A percentile compares a stretch with the other conserved stretches of the same genome.
Evolutionary conservation across 2,329 filamentous ascomycete species (phyloP).

Genomic region (Lachnum nothofagi): DNA sequence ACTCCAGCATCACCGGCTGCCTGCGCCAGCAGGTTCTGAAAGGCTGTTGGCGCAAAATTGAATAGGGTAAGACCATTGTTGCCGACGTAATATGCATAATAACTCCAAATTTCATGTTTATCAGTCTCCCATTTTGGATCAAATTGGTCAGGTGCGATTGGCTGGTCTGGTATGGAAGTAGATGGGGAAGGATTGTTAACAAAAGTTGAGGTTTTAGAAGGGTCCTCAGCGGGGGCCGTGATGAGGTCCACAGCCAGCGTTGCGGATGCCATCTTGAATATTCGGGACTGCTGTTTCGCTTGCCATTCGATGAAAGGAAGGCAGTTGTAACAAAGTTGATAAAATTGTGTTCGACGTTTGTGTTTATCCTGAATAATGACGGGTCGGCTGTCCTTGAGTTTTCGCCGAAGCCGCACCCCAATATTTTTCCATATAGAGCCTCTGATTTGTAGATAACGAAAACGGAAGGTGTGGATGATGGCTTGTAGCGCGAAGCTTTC

Average conservation of each 20-base stretch:
- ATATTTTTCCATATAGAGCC: not conserved
- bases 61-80: conserved; percentile 53
- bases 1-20: conserved; percentile 51
- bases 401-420: not conserved
- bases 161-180: conserved; percentile 34
- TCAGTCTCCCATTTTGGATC: conserved; percentile 48
- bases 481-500: not conserved
- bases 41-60: conserved; percentile 57
- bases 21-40: conserved; percentile 59
- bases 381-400: too few relatives aligned
- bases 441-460: not conserved
- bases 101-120: conserved; percentile 51
- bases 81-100: conserved; percentile 58
- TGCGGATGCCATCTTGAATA: conserved; percentile 15
- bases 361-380: too few relatives aligned
- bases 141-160: conserved; percentile 49
- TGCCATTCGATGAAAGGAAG: too few relatives aligned
- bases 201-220: conserved; percentile 3
- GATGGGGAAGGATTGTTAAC: not conserved
- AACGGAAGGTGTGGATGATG: not conserved
- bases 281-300: too few relatives aligned
- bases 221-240: conserved; percentile 15
- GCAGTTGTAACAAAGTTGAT: too few relatives aligned
- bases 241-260: conserved; percentile 13
- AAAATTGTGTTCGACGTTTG: too few relatives aligned